Evolutionary conservation across 2,329 filamentous ascomycete genomes (phyloP).

Genomic region (Scolecobasidium constrictum): DNA sequence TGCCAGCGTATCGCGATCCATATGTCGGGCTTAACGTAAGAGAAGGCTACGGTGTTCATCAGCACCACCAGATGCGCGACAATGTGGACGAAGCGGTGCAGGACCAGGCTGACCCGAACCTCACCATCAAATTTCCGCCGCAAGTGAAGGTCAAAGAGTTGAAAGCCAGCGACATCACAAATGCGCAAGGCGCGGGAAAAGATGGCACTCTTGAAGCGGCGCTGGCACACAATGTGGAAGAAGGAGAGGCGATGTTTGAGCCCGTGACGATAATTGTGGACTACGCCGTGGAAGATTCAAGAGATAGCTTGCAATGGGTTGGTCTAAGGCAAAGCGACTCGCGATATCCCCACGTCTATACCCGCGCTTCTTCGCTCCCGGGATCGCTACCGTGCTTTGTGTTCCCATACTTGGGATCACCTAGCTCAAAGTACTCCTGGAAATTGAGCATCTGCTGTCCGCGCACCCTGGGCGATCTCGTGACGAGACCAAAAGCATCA

Average conservation of each 20-base stretch:
- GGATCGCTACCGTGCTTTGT: slow-evolving; percentile 67
- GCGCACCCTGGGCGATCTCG: slow-evolving; percentile 69
- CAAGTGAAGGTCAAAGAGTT: slow-evolving; percentile 51
- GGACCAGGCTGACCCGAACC: slow-evolving; percentile 42
- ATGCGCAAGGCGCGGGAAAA: neutral
- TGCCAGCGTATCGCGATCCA: slow-evolving; percentile 47
- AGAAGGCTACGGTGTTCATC: slow-evolving; percentile 50
- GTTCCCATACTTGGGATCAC: slow-evolving; percentile 88
- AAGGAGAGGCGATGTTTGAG: neutral
- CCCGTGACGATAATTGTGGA: slow-evolving; percentile 44
- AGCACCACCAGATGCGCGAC: slow-evolving; percentile 66
- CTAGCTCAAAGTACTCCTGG: slow-evolving; percentile 72
- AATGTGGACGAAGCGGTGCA: slow-evolving; percentile 51
- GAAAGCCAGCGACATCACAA: slow-evolving; percentile 25
- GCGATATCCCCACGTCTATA: slow-evolving; percentile 86
- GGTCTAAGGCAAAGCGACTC: slow-evolving; percentile 69
- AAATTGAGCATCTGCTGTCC: slow-evolving; percentile 80
- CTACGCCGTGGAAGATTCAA: slow-evolving; percentile 62
- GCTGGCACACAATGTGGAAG: slow-evolving; percentile 3
- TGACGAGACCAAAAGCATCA: slow-evolving; percentile 14
- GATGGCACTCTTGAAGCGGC: slow-evolving; percentile 1
- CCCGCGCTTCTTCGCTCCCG: slow-evolving; percentile 66
- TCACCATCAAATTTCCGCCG: slow-evolving; percentile 49
- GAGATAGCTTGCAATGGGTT: slow-evolving; percentile 87
- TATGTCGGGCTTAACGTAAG: slow-evolving; percentile 56